Conservation (phyloP, 345 rosid genomes). For the Syzygium aromaticum region DNA sequence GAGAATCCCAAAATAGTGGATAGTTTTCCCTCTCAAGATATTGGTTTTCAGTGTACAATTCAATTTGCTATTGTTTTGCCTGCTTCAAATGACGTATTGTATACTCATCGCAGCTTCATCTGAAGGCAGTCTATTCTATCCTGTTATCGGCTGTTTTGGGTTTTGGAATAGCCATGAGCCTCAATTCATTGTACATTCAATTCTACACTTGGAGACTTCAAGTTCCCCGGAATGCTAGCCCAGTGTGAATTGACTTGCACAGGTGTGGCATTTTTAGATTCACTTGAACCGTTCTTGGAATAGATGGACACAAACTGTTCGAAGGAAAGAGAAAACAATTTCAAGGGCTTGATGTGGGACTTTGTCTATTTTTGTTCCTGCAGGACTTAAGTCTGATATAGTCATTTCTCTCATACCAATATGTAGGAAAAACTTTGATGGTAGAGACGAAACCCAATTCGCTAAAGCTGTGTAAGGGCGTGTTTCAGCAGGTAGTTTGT, state of each 20-base stretch:
- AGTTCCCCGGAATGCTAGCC: constrained; percentile 27
- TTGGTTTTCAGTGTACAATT: neutral
- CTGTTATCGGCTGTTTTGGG: constrained; percentile 59
- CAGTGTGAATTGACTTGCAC: constrained; percentile 22
- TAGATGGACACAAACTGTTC: neutral
- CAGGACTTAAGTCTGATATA: neutral
- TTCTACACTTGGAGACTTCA: constrained; percentile 35
- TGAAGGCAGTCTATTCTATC: constrained; percentile 53
- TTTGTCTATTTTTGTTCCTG: neutral
- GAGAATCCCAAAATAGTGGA: neutral
- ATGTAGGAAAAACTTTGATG: neutral
- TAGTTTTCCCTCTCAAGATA: neutral
- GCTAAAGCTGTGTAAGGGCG: neutral
- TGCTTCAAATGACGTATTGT: neutral
- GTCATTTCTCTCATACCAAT: neutral
- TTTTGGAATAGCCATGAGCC: constrained; percentile 69
- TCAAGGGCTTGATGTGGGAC: neutral
- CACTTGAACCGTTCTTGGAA: neutral
- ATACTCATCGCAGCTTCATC: constrained; percentile 42
- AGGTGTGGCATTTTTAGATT: neutral
- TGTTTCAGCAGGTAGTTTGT: neutral
- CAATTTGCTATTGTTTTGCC: neutral
- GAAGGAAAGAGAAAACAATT: neutral
- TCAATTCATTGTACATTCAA: constrained; percentile 57
- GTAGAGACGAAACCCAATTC: neutral